phyloP scores from a whole-genome alignment of 108 stramenopile species.

The Craspedostauros australis region DNA sequence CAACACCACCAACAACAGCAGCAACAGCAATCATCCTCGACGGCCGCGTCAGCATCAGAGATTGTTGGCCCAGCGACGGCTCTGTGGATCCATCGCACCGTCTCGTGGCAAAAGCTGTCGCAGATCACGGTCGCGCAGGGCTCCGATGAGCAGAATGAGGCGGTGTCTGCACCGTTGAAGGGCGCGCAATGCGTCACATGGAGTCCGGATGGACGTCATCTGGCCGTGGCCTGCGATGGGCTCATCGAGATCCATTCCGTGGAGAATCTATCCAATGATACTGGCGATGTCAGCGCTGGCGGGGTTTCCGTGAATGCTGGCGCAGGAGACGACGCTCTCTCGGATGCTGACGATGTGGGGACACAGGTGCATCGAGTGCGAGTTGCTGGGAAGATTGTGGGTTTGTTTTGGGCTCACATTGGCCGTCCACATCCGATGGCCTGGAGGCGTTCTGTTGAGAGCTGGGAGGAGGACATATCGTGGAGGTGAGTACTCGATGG shows the following conservation, averaged over 20 bases:
- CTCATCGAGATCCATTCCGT: too few species aligned
- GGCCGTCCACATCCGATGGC: conserved; percentile 25
- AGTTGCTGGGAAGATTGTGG: conserved; percentile 2
- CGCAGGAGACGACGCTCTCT: conserved; percentile 19
- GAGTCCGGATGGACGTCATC: conserved; percentile 69
- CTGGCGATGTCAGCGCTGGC: too few species aligned
- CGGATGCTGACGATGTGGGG: conserved; percentile 7
- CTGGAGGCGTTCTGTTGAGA: conserved; percentile 9
- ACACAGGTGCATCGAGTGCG: background rate
- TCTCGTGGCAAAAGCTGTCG: conserved; percentile 64
- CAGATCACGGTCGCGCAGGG: conserved; percentile 15
- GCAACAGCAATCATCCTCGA: too few species aligned
- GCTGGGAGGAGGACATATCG: conserved; percentile 29
- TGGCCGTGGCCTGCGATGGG: conserved; percentile 74
- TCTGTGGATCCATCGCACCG: conserved; percentile 52
- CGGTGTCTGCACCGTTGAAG: background rate
- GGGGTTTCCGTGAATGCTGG: conserved; percentile 25
- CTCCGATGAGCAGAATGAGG: conserved; percentile 8
- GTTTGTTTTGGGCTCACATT: conserved; percentile 33
- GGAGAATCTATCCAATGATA: too few species aligned
- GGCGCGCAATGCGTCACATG: conserved; percentile 25
- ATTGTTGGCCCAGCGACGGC: too few species aligned
- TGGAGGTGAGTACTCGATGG: conserved; percentile 34
- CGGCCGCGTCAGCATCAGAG: too few species aligned
- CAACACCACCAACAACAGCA: too few species aligned